phyloP scores from a whole-genome alignment of 108 stramenopile genomes.

The Schizochytrium sp. region DNA sequence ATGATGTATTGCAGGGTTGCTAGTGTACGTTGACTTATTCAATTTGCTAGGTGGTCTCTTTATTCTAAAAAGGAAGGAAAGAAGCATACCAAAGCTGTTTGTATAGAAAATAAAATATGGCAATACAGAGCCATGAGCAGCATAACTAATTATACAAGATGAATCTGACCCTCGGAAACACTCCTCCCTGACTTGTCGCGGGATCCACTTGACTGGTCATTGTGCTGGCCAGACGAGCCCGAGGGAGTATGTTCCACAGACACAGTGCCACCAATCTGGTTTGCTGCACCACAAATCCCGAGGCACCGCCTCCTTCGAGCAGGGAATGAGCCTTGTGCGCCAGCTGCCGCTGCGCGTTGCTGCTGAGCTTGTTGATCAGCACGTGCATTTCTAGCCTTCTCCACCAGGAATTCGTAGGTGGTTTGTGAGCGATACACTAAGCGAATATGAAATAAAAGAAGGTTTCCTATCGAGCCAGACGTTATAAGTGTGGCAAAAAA shows the following conservation, averaged over 20 bases:
- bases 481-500: neutral
- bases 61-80: no score
- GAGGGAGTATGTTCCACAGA: neutral
- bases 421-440: neutral
- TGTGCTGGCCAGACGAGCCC: neutral
- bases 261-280: slow-evolving; percentile 6
- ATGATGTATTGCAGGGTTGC: no score
- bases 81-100: no score
- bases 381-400: neutral
- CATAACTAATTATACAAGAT: neutral
- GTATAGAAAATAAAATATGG: neutral
- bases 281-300: neutral
- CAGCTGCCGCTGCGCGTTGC: neutral
- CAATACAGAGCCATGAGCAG: neutral
- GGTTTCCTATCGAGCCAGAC: neutral
- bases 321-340: neutral
- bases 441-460: slow-evolving; percentile 21
- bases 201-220: neutral
- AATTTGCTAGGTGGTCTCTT: no score
- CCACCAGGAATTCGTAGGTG: slow-evolving; percentile 31
- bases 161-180: neutral
- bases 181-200: no score
- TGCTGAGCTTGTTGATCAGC: neutral
- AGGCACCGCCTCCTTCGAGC: neutral
- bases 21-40: no score